Conservation (phyloP, 306 rosid genomes). For the Pterocarpus macrocarpus region DNA sequence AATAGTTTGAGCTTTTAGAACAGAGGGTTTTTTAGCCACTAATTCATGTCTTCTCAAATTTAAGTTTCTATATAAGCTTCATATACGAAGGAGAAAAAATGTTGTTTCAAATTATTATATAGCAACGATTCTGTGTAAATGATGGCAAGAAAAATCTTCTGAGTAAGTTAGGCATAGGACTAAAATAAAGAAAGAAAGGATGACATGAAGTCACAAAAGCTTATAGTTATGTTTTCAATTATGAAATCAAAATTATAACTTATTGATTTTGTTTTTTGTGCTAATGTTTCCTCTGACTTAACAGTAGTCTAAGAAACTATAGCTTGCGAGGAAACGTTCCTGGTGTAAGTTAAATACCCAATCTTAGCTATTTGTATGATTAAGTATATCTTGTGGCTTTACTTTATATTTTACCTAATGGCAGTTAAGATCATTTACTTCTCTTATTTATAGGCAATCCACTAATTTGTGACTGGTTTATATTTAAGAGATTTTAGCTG, state of each 20-base stretch:
- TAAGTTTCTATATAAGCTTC: slow-evolving; percentile 30
- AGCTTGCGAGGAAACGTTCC: too few species aligned
- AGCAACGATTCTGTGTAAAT: too few species aligned
- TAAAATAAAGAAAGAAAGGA: neutral
- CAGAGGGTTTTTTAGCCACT: neutral
- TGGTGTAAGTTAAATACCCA: too few species aligned
- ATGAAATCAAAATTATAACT: neutral
- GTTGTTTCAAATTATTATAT: too few species aligned
- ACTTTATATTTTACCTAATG: too few species aligned
- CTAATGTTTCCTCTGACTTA: slow-evolving; percentile 25
- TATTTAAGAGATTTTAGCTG: slow-evolving; percentile 81
- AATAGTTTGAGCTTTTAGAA: too few species aligned
- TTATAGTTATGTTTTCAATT: neutral
- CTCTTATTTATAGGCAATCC: neutral
- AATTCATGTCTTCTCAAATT: slow-evolving; percentile 20
- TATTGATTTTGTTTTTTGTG: slow-evolving; percentile 17
- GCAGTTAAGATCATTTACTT: too few species aligned
- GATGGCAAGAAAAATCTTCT: too few species aligned
- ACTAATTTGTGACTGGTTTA: slow-evolving; percentile 44
- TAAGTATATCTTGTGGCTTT: too few species aligned
- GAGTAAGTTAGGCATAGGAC: too few species aligned
- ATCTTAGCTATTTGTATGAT: too few species aligned
- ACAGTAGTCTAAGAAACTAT: too few species aligned
- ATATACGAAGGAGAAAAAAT: neutral
- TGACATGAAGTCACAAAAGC: neutral